Evolutionary conservation across 2,329 filamentous ascomycete species (phyloP).

Genomic region (Colletotrichum costaricense): DNA sequence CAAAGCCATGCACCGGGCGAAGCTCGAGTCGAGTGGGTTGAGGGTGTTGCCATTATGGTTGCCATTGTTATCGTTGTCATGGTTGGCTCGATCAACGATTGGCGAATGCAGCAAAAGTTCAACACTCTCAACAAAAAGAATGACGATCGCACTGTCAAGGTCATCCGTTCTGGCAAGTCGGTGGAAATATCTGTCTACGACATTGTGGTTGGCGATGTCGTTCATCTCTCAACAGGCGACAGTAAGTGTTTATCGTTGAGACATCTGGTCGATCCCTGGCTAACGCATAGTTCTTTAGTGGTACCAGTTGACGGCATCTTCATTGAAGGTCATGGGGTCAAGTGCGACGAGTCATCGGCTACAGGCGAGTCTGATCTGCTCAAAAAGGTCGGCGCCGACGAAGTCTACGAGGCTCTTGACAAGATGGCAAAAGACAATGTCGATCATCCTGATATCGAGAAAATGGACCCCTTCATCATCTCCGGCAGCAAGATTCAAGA

Average conservation of each 20-base stretch:
- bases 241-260: conserved; percentile 30
- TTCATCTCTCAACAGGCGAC: conserved; percentile 76
- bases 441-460: conserved; percentile 22
- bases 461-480: conserved; percentile 70
- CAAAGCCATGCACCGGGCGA: conserved; percentile 52
- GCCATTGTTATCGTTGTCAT: conserved; percentile 71
- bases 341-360: conserved; percentile 77
- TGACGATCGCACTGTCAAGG: conserved; percentile 71
- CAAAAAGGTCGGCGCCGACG: conserved; percentile 70
- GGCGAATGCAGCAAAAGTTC: conserved; percentile 72
- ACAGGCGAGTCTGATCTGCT: conserved; percentile 78
- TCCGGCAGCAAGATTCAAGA: conserved; percentile 67
- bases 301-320: conserved; percentile 75
- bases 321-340: conserved; percentile 72
- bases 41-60: conserved; percentile 71
- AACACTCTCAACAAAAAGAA: conserved; percentile 68
- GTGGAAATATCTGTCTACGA: conserved; percentile 71
- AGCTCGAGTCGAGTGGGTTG: conserved; percentile 68
- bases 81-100: conserved; percentile 71
- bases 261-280: neutral
- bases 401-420: conserved; percentile 67
- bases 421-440: conserved; percentile 59
- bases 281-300: conserved; percentile 40
- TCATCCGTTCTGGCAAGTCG: conserved; percentile 72
- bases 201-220: conserved; percentile 73